phyloP scores from a whole-genome alignment of 2,329 filamentous ascomycete species.

The Aureobasidium pullulans region DNA sequence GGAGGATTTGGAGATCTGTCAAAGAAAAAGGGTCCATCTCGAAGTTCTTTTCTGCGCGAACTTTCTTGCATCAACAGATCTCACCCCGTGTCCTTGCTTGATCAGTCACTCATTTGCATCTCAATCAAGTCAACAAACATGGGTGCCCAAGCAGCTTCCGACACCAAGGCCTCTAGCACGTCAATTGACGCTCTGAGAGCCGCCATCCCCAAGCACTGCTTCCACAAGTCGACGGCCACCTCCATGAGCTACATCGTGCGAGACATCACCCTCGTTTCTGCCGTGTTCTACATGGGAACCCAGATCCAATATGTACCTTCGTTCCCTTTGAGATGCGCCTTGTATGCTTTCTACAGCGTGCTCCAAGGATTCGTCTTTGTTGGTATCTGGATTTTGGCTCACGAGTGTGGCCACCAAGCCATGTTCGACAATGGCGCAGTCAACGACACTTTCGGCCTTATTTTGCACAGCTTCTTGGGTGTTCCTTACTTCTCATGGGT shows the following conservation, averaged over 20 bases:
- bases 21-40: constrained; percentile 6
- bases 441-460: constrained; percentile 57
- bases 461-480: constrained; percentile 57
- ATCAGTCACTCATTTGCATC: constrained; percentile 1
- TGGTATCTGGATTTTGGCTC: constrained; percentile 63
- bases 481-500: constrained; percentile 66
- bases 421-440: constrained; percentile 51
- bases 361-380: constrained; percentile 59
- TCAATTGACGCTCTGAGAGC: constrained; percentile 6
- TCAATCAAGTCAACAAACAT: neutral
- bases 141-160: neutral
- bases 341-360: constrained; percentile 58
- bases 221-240: constrained; percentile 68
- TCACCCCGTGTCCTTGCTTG: constrained; percentile 2
- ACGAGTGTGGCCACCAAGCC: constrained; percentile 64
- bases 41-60: constrained; percentile 5
- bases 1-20: neutral
- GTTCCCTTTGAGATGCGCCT: constrained; percentile 54
- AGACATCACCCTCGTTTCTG: constrained; percentile 63
- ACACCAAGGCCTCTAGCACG: neutral
- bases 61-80: constrained; percentile 8
- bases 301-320: constrained; percentile 75
- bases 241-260: constrained; percentile 78
- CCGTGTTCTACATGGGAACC: constrained; percentile 81
- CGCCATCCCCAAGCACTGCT: constrained; percentile 97